These are phyloP conservation scores for Psilocybe sp. DNA, from an alignment of 768 basidiomycete genomes.

Conservation along the genomic window DNA sequence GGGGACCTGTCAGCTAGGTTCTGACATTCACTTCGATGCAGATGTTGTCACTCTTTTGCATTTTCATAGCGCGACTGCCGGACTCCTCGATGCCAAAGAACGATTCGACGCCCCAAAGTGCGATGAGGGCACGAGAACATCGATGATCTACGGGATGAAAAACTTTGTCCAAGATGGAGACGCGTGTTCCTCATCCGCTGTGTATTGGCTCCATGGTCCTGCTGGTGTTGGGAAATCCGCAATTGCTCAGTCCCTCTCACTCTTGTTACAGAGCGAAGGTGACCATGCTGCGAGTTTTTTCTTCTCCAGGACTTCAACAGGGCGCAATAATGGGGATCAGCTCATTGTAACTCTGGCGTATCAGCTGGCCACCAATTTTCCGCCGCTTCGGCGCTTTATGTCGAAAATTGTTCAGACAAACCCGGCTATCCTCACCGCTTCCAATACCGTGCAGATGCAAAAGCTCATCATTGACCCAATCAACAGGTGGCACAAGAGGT, in stretches of 20 bases:
- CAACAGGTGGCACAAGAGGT: neutral
- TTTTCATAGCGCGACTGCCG: too few species aligned
- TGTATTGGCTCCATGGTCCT: too few species aligned
- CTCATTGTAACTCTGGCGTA: slow-evolving; percentile 14
- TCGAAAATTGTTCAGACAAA: slow-evolving; percentile 5
- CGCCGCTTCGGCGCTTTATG: slow-evolving; percentile 4
- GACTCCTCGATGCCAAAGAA: too few species aligned
- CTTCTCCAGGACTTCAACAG: slow-evolving; percentile 1
- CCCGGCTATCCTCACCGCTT: slow-evolving; percentile 6
- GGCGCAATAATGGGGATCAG: slow-evolving; percentile 7
- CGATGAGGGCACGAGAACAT: neutral
- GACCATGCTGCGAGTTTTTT: slow-evolving; percentile 5
- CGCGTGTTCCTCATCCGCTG: too few species aligned
- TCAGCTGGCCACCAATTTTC: slow-evolving; percentile 12
- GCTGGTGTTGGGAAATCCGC: slow-evolving; percentile 13
- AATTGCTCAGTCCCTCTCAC: slow-evolving; percentile 11
- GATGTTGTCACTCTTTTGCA: too few species aligned
- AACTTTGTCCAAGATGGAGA: too few species aligned
- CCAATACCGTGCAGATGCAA: slow-evolving; percentile 8
- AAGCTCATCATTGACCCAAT: slow-evolving; percentile 2
- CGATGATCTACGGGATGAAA: too few species aligned
- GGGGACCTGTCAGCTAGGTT: too few species aligned
- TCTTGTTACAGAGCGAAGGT: slow-evolving; percentile 3
- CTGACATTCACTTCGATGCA: too few species aligned
- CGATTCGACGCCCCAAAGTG: too few species aligned